Conservation (phyloP, 2,329 filamentous ascomycete species). For the Fragosphaeria purpurea region DNA sequence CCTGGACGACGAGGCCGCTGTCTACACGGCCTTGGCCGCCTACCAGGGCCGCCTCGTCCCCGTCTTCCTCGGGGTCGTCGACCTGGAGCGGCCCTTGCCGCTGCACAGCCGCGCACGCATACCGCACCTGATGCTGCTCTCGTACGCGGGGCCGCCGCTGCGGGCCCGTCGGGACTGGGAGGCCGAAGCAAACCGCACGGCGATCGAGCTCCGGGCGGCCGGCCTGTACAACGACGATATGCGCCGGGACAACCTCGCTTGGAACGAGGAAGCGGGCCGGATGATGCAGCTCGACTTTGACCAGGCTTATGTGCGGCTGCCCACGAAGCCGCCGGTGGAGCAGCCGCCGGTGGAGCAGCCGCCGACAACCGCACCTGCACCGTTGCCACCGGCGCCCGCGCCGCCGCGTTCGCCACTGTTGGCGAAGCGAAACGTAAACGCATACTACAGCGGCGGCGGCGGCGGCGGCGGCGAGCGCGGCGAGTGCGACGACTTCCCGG, state of each 20-base stretch:
- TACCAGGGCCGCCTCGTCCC: slow-evolving; percentile 4
- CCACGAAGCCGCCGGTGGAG: background rate
- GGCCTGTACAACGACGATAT: slow-evolving; percentile 1
- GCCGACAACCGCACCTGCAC: slow-evolving; percentile 14
- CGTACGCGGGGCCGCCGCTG: slow-evolving; percentile 3
- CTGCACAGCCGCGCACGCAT: background rate
- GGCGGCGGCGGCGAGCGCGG: no score
- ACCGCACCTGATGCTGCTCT: slow-evolving; percentile 5
- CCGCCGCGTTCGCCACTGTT: no score
- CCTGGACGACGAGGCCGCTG: background rate
- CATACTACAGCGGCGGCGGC: no score
- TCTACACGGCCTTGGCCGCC: background rate
- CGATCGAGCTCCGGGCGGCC: background rate
- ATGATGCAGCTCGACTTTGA: slow-evolving; percentile 6
- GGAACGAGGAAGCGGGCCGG: slow-evolving; percentile 2
- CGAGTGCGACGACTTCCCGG: no score
- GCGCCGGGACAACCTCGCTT: background rate
- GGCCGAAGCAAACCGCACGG: background rate
- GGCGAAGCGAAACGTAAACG: no score
- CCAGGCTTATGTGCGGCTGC: background rate
- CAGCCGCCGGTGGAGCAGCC: background rate
- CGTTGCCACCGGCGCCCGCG: no score
- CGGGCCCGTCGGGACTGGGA: background rate
- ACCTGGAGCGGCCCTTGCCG: slow-evolving; percentile 1
- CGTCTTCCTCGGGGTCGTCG: slow-evolving; percentile 2